These are phyloP conservation scores for Picochlorum sp. DNA, from an alignment of 139 green algal genomes.

Conservation along the genomic window DNA sequence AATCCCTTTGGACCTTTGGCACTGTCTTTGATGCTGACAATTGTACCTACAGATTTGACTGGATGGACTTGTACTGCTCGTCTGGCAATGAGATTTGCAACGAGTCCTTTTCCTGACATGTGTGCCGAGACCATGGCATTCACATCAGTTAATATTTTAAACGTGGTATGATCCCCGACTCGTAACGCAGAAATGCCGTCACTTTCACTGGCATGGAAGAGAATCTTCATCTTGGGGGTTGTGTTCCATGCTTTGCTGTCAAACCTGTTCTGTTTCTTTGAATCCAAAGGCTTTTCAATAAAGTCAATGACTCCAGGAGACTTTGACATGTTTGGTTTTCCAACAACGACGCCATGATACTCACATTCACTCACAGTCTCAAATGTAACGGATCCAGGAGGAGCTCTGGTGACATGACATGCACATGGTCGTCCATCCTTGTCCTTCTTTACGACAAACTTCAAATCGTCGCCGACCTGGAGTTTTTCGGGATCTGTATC, in stretches of 20 bases:
- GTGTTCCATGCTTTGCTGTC: background rate
- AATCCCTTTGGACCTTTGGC: conserved; percentile 18
- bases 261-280: background rate
- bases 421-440: conserved; percentile 22
- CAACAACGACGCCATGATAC: conserved; percentile 25
- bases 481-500: conserved; percentile 6
- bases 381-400: conserved; percentile 33
- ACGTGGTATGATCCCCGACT: conserved; percentile 31
- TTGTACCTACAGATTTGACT: conserved; percentile 9
- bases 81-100: conserved; percentile 13
- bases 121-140: conserved; percentile 19
- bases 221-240: background rate
- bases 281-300: background rate
- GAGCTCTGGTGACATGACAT: conserved; percentile 15
- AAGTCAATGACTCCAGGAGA: conserved; percentile 34
- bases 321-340: conserved; percentile 12
- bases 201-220: conserved; percentile 5
- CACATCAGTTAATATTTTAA: conserved; percentile 32
- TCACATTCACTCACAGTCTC: conserved; percentile 22
- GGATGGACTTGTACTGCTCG: conserved; percentile 31
- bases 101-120: conserved; percentile 6
- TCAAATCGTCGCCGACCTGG: conserved; percentile 34
- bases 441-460: conserved; percentile 34
- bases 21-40: conserved; percentile 1
- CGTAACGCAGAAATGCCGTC: background rate